Percentiles rank a stretch among this genome's conserved stretches.
Evolutionary conservation across 2,329 filamentous ascomycete species (phyloP).

Genomic region (Cladobotryum protrusum): DNA sequence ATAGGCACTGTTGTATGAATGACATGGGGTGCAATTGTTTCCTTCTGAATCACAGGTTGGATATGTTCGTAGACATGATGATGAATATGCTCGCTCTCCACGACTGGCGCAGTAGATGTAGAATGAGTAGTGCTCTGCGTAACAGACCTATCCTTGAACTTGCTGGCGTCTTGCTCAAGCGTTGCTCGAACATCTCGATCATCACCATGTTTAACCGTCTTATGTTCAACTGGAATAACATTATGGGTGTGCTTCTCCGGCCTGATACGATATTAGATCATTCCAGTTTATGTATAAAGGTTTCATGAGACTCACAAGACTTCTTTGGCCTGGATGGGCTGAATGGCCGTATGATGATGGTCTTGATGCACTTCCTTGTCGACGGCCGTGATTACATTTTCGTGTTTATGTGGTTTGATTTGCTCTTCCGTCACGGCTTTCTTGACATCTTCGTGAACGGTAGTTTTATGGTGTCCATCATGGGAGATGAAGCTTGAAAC

Average conservation of each 20-base stretch:
- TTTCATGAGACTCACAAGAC: conserved; percentile 33
- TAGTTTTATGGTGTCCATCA: conserved; percentile 62
- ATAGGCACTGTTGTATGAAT: conserved; percentile 67
- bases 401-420: conserved; percentile 53
- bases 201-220: conserved; percentile 55
- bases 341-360: conserved; percentile 64
- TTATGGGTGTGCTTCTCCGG: conserved; percentile 60
- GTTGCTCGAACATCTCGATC: conserved; percentile 38
- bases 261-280: conserved; percentile 15
- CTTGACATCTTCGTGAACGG: conserved; percentile 59
- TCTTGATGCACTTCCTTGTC: conserved; percentile 67
- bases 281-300: background rate
- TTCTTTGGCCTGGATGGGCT: conserved; percentile 46
- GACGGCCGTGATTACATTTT: conserved; percentile 55
- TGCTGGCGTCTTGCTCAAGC: conserved; percentile 44
- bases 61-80: conserved; percentile 59
- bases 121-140: conserved; percentile 26
- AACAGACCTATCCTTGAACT: conserved; percentile 22
- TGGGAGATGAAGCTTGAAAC: conserved; percentile 55
- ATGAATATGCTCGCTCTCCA: conserved; percentile 26
- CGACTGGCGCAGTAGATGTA: conserved; percentile 18
- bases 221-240: conserved; percentile 52
- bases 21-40: conserved; percentile 59
- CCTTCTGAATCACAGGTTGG: conserved; percentile 65
- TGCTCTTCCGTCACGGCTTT: conserved; percentile 56